Conservation (phyloP, 805 yeast species). For the Candida gorgasii region DNA sequence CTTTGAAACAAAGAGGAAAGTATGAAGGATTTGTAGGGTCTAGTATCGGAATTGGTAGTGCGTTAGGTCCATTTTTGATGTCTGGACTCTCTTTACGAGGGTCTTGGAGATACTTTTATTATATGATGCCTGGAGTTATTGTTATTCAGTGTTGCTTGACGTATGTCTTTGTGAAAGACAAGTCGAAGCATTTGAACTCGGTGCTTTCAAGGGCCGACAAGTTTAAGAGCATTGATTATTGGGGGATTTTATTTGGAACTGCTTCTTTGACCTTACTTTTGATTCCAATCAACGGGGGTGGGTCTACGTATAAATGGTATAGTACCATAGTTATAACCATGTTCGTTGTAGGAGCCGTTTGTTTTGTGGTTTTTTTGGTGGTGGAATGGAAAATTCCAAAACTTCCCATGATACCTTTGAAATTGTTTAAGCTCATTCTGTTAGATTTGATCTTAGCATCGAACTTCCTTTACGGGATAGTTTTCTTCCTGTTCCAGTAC, state of each 20-base stretch:
- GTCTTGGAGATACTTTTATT: slow-evolving; percentile 56
- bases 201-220: slow-evolving; percentile 35
- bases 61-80: slow-evolving; percentile 56
- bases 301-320: slow-evolving; percentile 57
- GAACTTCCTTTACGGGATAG: slow-evolving; percentile 50
- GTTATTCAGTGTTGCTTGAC: slow-evolving; percentile 29
- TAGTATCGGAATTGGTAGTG: slow-evolving; percentile 49
- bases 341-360: slow-evolving; percentile 35
- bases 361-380: slow-evolving; percentile 43
- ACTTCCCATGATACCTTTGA: slow-evolving; percentile 57
- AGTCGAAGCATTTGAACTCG: slow-evolving; percentile 21
- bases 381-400: slow-evolving; percentile 51
- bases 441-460: slow-evolving; percentile 31
- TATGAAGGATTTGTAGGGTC: slow-evolving; percentile 55
- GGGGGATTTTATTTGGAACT: slow-evolving; percentile 51
- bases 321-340: slow-evolving; percentile 36
- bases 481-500: slow-evolving; percentile 47
- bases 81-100: slow-evolving; percentile 45
- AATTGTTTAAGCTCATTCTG: slow-evolving; percentile 37
- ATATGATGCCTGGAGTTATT: slow-evolving; percentile 45
- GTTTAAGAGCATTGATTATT: slow-evolving; percentile 50
- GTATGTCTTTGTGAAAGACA: slow-evolving; percentile 31
- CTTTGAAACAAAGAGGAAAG: slow-evolving; percentile 52
- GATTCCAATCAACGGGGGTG: slow-evolving; percentile 62
- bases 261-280: slow-evolving; percentile 50